phyloP scores from a whole-genome alignment of 1,139 yeast species.

The Wickerhamomyces sp. region DNA sequence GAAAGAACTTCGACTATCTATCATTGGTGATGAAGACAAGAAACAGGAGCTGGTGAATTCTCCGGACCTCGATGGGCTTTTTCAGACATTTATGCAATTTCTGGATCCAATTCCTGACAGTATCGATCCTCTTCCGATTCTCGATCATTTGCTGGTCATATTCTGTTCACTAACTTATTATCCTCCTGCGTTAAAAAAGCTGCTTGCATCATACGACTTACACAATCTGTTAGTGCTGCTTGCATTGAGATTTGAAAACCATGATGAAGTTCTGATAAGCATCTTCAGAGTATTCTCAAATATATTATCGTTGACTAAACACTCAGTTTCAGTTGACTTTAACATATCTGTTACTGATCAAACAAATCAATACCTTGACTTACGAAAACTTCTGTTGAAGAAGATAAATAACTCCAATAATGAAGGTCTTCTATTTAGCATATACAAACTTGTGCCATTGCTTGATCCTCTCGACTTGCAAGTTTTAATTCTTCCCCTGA shows the following conservation, averaged over 20 bases:
- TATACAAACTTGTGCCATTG: conserved; percentile 27
- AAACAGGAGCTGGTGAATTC: conserved; percentile 11
- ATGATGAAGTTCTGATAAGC: conserved; percentile 20
- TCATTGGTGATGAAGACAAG: conserved; percentile 24
- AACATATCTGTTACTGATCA: background rate
- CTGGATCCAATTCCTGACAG: conserved; percentile 1
- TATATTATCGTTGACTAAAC: conserved; percentile 17
- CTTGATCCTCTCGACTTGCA: conserved; percentile 17
- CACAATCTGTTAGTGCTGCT: conserved; percentile 20
- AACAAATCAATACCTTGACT: conserved; percentile 10
- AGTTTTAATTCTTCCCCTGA: conserved; percentile 19
- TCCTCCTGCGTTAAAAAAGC: conserved; percentile 17
- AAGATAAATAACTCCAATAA: conserved; percentile 3
- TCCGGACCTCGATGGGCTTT: conserved; percentile 9
- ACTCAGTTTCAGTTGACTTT: conserved; percentile 12
- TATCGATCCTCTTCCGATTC: background rate
- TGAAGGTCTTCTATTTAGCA: conserved; percentile 15
- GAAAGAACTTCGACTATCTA: conserved; percentile 17
- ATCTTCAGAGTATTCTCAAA: conserved; percentile 26
- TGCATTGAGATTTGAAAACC: conserved; percentile 17
- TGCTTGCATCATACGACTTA: conserved; percentile 17
- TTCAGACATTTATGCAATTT: conserved; percentile 5
- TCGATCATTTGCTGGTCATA: conserved; percentile 21
- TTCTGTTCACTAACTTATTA: conserved; percentile 28
- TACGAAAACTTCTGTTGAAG: conserved; percentile 10